Base-by-base conservation (phyloP, 306 rosid genomes). In the Betula pendula region DNA sequence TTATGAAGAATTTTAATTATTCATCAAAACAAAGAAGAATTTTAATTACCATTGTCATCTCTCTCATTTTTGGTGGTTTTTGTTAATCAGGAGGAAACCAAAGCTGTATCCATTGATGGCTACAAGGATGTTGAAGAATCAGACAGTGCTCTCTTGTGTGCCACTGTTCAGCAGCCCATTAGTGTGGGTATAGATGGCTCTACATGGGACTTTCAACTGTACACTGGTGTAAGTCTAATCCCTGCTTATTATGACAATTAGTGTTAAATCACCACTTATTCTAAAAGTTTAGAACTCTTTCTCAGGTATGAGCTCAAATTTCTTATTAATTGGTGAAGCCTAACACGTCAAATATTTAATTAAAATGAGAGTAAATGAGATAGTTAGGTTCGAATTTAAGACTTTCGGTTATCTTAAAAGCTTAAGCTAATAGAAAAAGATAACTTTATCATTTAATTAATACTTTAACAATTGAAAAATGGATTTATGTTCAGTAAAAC, bases 131-230 rank as follows among this genome's bases (percentile, higher is more conserved):
- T 90, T 42, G 85, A 78, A 47, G 85, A 81, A 73, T 81, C 97
- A 45, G 97, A 91, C 10, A 49, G 81, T 44, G 81, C 84, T 73
- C 73, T 91, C 25, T 63, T 91, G 75, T 86, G 89, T 82, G 94
- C 94, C 19, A 68, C 87, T 6, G 79, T 56, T 63, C 82, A 91
- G 83, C 97, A 91, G 53, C 97, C 97, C 8, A 56, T 91, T n/a
- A 85, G 94, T 78, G 97, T 49, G 33, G 94, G 78, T n/a, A 84
- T 91, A 1, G 91, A 88, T 77, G 97, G 89, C 19, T 86, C 94
- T 75, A 22, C 94, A 45, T 13, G 22, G 72, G 97, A 88, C 85
- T 91, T 91, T 77, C 97, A 91, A 22, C 87, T 91, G 1, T 91
- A 91, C 82, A 78, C 89, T 13, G 81, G 94, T 50, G 97, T 91